Conservation (phyloP, 2,329 filamentous ascomycete species). For the Pyrenochaeta sp. region DNA sequence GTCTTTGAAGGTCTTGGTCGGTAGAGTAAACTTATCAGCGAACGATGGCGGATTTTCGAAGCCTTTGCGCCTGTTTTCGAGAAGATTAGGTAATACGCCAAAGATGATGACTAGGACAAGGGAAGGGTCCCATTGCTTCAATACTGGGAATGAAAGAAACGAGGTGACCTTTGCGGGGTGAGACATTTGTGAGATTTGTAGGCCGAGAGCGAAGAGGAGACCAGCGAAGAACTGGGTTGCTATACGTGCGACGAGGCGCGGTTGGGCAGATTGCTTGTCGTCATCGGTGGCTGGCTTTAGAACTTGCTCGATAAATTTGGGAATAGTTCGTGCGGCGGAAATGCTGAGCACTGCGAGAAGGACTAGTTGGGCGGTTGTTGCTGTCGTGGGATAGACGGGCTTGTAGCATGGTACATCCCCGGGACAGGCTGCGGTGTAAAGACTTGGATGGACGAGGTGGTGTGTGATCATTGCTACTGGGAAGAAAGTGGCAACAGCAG, state of each 20-base stretch:
- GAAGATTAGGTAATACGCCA: slow-evolving; percentile 58
- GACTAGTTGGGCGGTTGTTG: slow-evolving; percentile 41
- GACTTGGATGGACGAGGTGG: slow-evolving; percentile 51
- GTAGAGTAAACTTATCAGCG: slow-evolving; percentile 53
- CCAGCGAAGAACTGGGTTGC: slow-evolving; percentile 57
- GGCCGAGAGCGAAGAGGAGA: slow-evolving; percentile 60
- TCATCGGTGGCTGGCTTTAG: slow-evolving; percentile 1
- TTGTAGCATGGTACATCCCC: slow-evolving; percentile 56
- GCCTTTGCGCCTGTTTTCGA: slow-evolving; percentile 33
- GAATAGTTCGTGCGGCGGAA: slow-evolving; percentile 29
- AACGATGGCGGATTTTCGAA: slow-evolving; percentile 52
- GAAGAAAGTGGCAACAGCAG: slow-evolving; percentile 53
- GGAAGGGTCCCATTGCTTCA: slow-evolving; percentile 60
- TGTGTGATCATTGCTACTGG: slow-evolving; percentile 43
- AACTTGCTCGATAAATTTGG: slow-evolving; percentile 25
- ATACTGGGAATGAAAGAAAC: slow-evolving; percentile 57
- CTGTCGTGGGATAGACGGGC: slow-evolving; percentile 52
- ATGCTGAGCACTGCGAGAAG: slow-evolving; percentile 45
- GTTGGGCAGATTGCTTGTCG: slow-evolving; percentile 13
- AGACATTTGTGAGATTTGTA: slow-evolving; percentile 62
- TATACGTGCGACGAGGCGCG: slow-evolving; percentile 34
- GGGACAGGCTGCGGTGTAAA: slow-evolving; percentile 51
- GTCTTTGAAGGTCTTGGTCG: slow-evolving; percentile 56
- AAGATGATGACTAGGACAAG: slow-evolving; percentile 60
- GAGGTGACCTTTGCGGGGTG: slow-evolving; percentile 59